A percentile compares a stretch with the other conserved stretches of the same genome.
Evolutionary conservation across 2,329 filamentous ascomycete genomes (phyloP).

Genomic region (Aspergillus brunneoviolaceus): DNA sequence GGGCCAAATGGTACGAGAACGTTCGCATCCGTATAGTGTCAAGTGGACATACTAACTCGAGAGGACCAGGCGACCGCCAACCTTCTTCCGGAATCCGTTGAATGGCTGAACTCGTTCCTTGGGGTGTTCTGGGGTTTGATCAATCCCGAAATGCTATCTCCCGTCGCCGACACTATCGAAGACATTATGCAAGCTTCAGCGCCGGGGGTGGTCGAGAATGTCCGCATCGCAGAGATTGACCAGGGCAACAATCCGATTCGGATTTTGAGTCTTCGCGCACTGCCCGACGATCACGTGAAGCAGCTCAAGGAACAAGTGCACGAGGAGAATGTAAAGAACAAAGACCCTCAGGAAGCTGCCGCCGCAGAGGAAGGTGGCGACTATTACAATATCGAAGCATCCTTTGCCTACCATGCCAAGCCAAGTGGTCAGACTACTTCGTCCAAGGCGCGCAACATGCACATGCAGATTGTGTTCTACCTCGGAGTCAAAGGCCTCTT

Average conservation of each 20-base stretch:
- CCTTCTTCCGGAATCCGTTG: conserved; percentile 86
- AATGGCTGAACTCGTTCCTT: conserved; percentile 93
- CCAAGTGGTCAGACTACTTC: conserved; percentile 69
- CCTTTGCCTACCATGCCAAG: conserved; percentile 86
- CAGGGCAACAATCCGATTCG: conserved; percentile 89
- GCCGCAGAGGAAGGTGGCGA: conserved; percentile 88
- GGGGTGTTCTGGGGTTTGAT: conserved; percentile 85
- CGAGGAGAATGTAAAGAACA: conserved; percentile 73
- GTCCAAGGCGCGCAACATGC: conserved; percentile 89
- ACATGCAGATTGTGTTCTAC: conserved; percentile 94
- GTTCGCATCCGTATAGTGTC: background rate
- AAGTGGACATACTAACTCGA: background rate
- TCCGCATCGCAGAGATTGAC: conserved; percentile 90
- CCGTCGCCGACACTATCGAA: conserved; percentile 86
- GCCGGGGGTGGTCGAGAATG: conserved; percentile 86
- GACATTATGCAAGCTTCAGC: conserved; percentile 97
- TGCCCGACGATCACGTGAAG: conserved; percentile 77
- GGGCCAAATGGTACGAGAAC: conserved; percentile 65
- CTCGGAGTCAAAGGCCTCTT: conserved; percentile 86
- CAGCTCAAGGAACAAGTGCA: conserved; percentile 80
- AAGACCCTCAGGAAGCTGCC: conserved; percentile 82
- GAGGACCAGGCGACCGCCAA: conserved; percentile 70
- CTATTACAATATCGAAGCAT: conserved; percentile 89
- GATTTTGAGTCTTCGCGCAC: conserved; percentile 79
- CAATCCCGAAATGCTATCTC: conserved; percentile 93